These are phyloP conservation scores for Tritrichomonas foetus DNA, from an alignment of 208 protist species.

Conservation along the genomic window DNA sequence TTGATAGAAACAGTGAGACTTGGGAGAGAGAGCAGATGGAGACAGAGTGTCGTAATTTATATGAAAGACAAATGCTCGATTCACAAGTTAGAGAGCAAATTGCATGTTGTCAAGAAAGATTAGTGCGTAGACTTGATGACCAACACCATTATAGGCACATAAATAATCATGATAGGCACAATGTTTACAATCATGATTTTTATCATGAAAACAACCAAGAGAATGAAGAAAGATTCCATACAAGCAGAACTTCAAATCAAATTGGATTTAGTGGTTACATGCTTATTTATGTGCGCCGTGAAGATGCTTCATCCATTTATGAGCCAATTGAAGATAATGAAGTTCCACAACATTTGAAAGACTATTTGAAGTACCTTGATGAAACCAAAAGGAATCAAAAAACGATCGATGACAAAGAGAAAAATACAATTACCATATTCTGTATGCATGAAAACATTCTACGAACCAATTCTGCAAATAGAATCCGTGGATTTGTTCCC, in stretches of 20 bases:
- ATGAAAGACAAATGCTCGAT: too few species aligned
- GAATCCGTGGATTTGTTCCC: background rate
- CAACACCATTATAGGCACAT: background rate
- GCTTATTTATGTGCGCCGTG: background rate
- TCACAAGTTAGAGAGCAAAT: too few species aligned
- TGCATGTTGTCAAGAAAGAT: too few species aligned
- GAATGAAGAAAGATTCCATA: background rate
- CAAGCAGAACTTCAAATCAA: background rate
- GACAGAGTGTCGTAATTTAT: too few species aligned
- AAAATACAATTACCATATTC: background rate
- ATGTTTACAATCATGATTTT: background rate
- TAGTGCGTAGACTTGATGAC: too few species aligned
- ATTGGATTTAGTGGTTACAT: background rate
- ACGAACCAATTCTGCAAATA: background rate
- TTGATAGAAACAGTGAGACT: too few species aligned
- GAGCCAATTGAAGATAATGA: background rate
- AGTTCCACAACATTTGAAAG: slow-evolving; percentile 10
- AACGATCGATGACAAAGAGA: too few species aligned
- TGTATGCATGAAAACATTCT: background rate
- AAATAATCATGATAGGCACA: background rate
- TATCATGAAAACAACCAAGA: background rate
- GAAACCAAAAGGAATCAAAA: background rate
- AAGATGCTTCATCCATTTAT: background rate
- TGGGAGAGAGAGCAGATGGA: too few species aligned
- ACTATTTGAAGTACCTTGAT: background rate